Evolutionary conservation across 331 rosid species (phyloP), one percentile per base, ranked within the genome.

Genomic region (Cydonia oblonga): DNA sequence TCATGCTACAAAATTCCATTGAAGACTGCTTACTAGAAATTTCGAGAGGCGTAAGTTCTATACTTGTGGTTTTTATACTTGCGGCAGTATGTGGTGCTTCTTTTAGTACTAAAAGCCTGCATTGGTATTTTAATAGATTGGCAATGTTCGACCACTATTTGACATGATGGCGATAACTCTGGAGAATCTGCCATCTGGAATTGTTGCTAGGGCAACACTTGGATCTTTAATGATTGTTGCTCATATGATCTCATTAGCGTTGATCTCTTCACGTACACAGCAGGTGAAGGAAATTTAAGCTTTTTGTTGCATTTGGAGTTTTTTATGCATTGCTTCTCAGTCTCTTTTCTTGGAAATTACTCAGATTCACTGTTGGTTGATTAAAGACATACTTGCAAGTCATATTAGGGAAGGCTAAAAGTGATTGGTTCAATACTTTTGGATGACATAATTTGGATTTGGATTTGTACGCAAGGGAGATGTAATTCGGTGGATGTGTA

Each of bases 11-110:
- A 78, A 91, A 81, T 82, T 91, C 97, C 68, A 90, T 95, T 40
- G 92, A 90, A 62, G 89, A 87, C 68, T 95, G 99, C 86, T 82
- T 95, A 75, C 81, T 89, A 63, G 96, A 89, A 88, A 91, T 91
- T 26, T 89, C 92, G 25, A 90, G 83, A 75, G 90, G 90, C 87
- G 99, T 95, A 77, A 73, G 78, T 77, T 78, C 44, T 59, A 25
- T 63, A 52, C 49, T 33, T 56, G 29, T 56, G 23, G 18, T 33
- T 35, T 73, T 42, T 75, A 25, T 64, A 69, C n/a, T 76, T 76
- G 33, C 29, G 71, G 22, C 26, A 63, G 70, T 26, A 24, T 33
- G 35, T 19, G 38, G 5, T 53, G 38, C 28, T 70, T 60, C 18
- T 29, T 53, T 66, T 60, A 42, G 71, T 24, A 75, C 76, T 66